Evolutionary conservation across 164 flowering plant species (phyloP).

Genomic region (Houttuynia cordata): DNA sequence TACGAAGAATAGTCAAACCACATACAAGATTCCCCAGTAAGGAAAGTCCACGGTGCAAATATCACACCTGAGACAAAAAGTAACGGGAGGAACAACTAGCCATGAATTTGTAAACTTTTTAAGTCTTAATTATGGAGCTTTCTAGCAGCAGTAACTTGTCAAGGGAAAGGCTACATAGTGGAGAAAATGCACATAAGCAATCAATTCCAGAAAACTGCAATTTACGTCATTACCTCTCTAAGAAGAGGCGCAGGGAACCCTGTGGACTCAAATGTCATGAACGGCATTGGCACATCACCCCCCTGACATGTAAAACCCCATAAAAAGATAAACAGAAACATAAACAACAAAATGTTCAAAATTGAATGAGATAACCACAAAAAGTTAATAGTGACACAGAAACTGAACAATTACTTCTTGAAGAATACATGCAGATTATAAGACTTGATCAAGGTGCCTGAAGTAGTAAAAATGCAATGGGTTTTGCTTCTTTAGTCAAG

Average conservation of each 20-base stretch:
- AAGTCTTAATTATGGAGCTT: slow-evolving; percentile 22
- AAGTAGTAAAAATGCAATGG: no score
- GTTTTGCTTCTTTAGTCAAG: no score
- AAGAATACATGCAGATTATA: no score
- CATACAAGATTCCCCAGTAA: slow-evolving; percentile 40
- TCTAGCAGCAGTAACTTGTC: slow-evolving; percentile 24
- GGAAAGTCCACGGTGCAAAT: slow-evolving; percentile 91
- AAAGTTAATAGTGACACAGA: not conserved
- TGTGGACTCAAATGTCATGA: slow-evolving; percentile 62
- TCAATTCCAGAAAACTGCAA: not conserved
- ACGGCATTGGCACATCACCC: slow-evolving; percentile 63
- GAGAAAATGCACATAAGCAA: slow-evolving; percentile 6
- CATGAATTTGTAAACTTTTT: slow-evolving; percentile 31
- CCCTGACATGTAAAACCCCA: slow-evolving; percentile 34
- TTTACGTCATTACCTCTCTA: slow-evolving; percentile 51
- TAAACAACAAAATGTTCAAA: no score
- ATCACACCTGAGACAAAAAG: slow-evolving; percentile 93
- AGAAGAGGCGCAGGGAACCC: slow-evolving; percentile 82
- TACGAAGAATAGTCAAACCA: slow-evolving; percentile 25
- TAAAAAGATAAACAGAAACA: not conserved
- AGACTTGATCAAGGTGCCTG: no score
- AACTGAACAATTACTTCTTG: not conserved
- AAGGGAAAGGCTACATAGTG: slow-evolving; percentile 10
- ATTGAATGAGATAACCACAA: no score
- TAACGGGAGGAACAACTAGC: slow-evolving; percentile 33